Percentiles rank a stretch among this genome's conserved stretches.
Evolutionary conservation across 169 alveolate genomes (phyloP).

Genomic region (Plasmodium adleri): DNA sequence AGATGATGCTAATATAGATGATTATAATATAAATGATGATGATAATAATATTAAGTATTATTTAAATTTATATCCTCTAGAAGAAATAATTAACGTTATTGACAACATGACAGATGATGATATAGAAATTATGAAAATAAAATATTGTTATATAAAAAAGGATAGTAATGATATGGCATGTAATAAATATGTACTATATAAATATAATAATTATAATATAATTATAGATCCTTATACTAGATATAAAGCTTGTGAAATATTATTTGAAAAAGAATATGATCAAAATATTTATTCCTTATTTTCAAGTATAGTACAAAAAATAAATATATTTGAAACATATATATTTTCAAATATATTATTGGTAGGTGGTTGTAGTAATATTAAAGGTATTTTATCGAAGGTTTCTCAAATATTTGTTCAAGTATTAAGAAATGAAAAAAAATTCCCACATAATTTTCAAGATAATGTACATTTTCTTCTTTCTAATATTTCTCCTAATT

Average conservation of each 20-base stretch:
- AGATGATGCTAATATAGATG: background rate
- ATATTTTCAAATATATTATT: conserved; percentile 56
- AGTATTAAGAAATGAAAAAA: conserved; percentile 30
- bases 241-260: conserved; percentile 76
- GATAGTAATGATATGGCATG: conserved; percentile 14
- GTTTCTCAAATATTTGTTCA: conserved; percentile 34
- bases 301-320: conserved; percentile 43
- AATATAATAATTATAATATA: conserved; percentile 40
- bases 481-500: conserved; percentile 61
- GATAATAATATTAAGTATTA: conserved; percentile 10
- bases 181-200: conserved; percentile 41
- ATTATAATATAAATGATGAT: background rate
- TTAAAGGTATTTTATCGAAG: conserved; percentile 63
- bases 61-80: conserved; percentile 25
- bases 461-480: conserved; percentile 50
- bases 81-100: conserved; percentile 36
- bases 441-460: conserved; percentile 20
- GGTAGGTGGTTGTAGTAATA: conserved; percentile 75
- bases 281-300: conserved; percentile 55
- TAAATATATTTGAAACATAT: conserved; percentile 17
- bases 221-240: conserved; percentile 57
- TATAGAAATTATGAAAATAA: conserved; percentile 57
- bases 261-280: conserved; percentile 48
- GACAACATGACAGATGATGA: conserved; percentile 60
- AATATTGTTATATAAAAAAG: conserved; percentile 68